Base-by-base conservation (phyloP, 495 filamentous ascomycete genomes). In the Lophiostoma macrostomum region DNA sequence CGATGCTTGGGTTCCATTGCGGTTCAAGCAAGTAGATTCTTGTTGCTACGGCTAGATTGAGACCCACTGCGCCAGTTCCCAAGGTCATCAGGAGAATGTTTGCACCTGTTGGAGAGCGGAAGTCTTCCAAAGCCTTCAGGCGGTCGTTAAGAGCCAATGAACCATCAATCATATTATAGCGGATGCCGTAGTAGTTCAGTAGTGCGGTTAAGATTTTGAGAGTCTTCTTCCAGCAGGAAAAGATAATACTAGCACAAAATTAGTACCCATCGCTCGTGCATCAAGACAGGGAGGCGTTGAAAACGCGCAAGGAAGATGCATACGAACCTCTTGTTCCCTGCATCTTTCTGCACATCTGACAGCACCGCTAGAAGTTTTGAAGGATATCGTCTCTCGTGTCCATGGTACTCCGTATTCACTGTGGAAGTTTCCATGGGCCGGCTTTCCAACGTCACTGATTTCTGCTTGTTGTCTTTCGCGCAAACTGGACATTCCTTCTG, bases 171-270 rank as follows among this genome's bases (percentile, higher is more conserved):
- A 24, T 24, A 22, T 11, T 14, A 22, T 28, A 35, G 4, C 12
- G 14, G 5, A 36, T 23, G 6, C 22, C 19, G 16, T 22, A 1
- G 2, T 22, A 29, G 11, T 34, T 32, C 13, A 44, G 19, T 4
- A 44, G 8, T 2, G 24, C 28, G 2, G 10, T 16, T 18, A 36
- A 28, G 2, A 37, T 2, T 18, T 53, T 20, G 6, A 53, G 25
- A n/a, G 25, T 43, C 27, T 43, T 43, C 29, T 43, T 53, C 50
- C 50, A 53, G 12, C 3, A 53, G 4, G 50, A 53, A 20, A 53
- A 53, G 13, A 53, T 30, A 25, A 53, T 30, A 23, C 50, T 53
- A 28, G 16, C 11, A 30, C 22, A 10, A 12, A 35, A 8, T 28
- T 47, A 22, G n/a, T 34, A 16, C 28, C 20, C 10, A 5, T 5